A percentile compares a stretch with the other conserved stretches of the same genome.
These are phyloP conservation scores for Carnegiea gigantea DNA, from an alignment of 179 eudicot species.

Conservation along the genomic window DNA sequence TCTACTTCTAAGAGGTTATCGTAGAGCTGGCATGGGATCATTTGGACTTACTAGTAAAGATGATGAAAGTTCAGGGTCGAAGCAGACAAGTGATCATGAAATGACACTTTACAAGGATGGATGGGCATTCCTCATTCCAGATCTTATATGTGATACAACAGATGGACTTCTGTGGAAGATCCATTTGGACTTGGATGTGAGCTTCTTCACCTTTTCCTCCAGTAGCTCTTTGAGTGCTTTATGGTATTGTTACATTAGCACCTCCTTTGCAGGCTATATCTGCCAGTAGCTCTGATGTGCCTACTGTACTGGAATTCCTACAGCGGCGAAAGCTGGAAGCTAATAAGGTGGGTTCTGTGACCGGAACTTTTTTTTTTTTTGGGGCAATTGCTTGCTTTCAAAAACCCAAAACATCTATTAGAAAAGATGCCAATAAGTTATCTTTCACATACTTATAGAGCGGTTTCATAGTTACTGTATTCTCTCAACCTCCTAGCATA, in stretches of 20 bases:
- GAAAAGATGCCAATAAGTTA: neutral
- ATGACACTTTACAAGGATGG: constrained; percentile 65
- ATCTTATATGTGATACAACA: constrained; percentile 77
- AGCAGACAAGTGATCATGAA: constrained; percentile 43
- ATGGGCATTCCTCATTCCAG: constrained; percentile 91
- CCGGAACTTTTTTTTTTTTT: neutral
- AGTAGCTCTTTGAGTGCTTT: neutral
- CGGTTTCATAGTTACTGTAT: no score
- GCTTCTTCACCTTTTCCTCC: constrained; percentile 23
- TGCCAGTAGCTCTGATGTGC: constrained; percentile 89
- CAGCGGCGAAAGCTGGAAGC: constrained; percentile 89
- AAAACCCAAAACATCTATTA: neutral
- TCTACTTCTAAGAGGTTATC: constrained; percentile 62
- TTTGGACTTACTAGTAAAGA: constrained; percentile 38
- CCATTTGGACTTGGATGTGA: constrained; percentile 87
- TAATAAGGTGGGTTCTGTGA: constrained; percentile 52
- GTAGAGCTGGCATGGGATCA: constrained; percentile 41
- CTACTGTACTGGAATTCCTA: constrained; percentile 76
- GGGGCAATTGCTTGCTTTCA: constrained; percentile 7
- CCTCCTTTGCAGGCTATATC: constrained; percentile 69
- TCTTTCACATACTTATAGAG: no score
- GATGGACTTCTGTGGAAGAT: constrained; percentile 87
- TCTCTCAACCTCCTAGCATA: no score
- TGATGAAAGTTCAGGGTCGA: constrained; percentile 45
- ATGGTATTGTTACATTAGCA: constrained; percentile 16